Evolutionary conservation across 2,329 filamentous ascomycete species (phyloP), one percentile per base, ranked within the genome.

Genomic region (Xylariomycetidae sp.): DNA sequence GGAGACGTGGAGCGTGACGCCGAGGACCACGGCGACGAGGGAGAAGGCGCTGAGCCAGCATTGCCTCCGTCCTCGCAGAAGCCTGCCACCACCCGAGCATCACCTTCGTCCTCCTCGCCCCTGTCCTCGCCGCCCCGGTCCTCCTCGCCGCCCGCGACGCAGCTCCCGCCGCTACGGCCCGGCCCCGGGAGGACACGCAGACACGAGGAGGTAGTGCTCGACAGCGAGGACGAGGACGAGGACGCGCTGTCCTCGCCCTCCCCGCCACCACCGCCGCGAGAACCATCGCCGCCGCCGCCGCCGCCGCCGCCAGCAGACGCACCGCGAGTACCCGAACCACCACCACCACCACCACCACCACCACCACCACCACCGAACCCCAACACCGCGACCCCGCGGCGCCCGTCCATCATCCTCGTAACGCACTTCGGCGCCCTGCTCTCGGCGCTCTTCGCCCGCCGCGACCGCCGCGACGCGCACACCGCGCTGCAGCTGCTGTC

Each of bases 381-480:
- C 12, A 27, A 19, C 9, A 14, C 22, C 12, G 22, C 14, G 31
- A 43, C 24, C 16, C 34, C 15, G 29, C n/a, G 33, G 12, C 32
- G 14, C 18, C 29, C 19, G 29, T 48, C 10, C 65, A 54, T 78
- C 24, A 62, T 79, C 28, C 57, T 79, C 33, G 56, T 78, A 34
- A 74, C 74, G 6, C 70, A 75, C 53, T 66, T 74, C 48, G 68
- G 70, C 2, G 46, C 59, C 12, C 59, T 79, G 4, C 61, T 79
- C 14, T 65, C 63, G 17, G 53, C 64, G 4, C 61, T 78, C 30
- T 78, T 78, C 54, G 57, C 68, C 2, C 60, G 64, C 35, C 63
- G 64, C 38, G 61, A 66, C 44, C 68, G 58, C 38, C 48, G 57
- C 4, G 48, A 60, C 25, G 74, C 73, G 1, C 73, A 77, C 53